Evolutionary conservation across 148 eudicot species (phyloP).

Genomic region (Euryodendron excelsum): DNA sequence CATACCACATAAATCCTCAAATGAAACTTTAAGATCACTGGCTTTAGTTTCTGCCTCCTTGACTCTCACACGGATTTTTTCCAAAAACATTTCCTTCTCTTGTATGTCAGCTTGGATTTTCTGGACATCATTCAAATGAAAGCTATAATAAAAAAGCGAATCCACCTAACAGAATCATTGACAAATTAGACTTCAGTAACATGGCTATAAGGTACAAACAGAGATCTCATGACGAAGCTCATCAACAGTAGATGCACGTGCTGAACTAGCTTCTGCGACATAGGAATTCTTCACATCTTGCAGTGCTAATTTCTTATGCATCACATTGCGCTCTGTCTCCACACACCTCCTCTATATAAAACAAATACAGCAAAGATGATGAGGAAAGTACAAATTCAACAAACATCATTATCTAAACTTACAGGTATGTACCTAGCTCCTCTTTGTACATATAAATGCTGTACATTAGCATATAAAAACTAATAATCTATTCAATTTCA

Average conservation of each 20-base stretch:
- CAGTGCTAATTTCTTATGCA: slow-evolving; percentile 46
- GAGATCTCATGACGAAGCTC: slow-evolving; percentile 68
- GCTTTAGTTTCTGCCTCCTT: slow-evolving; percentile 55
- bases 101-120: slow-evolving; percentile 45
- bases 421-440: background rate
- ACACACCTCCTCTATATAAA: slow-evolving; percentile 55
- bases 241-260: slow-evolving; percentile 56
- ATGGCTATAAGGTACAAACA: slow-evolving; percentile 42
- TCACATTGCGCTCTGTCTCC: slow-evolving; percentile 36
- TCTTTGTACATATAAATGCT: background rate
- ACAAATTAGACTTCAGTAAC: background rate
- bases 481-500: background rate
- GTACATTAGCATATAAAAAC: background rate
- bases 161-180: background rate
- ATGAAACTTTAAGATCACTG: slow-evolving; percentile 43
- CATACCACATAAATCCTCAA: slow-evolving; percentile 70
- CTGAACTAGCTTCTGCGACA: slow-evolving; percentile 51
- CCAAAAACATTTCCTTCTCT: slow-evolving; percentile 52
- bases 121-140: slow-evolving; percentile 36
- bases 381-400: background rate
- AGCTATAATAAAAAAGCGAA: background rate
- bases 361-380: slow-evolving; percentile 12
- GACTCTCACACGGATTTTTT: slow-evolving; percentile 32
- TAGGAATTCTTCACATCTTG: slow-evolving; percentile 57
- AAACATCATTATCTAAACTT: slow-evolving; percentile 1